Conservation (phyloP, 345 rosid species). For the Arabidopsis thaliana region DNA sequence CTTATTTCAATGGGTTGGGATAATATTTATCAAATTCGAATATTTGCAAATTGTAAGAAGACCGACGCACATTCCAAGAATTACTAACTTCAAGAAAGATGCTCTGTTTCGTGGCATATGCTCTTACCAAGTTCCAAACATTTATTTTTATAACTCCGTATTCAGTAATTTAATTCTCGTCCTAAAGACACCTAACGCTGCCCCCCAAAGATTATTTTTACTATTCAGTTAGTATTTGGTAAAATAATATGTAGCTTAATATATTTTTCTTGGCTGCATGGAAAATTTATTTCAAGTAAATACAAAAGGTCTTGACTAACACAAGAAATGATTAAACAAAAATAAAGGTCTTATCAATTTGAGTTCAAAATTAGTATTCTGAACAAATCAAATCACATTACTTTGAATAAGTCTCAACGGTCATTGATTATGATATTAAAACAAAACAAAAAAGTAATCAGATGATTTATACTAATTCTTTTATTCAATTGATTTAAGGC, state of each 20-base stretch:
- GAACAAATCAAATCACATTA: slow-evolving; percentile 2
- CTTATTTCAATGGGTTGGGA: neutral
- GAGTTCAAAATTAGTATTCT: neutral
- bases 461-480: neutral
- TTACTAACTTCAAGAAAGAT: slow-evolving; percentile 44
- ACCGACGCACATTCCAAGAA: slow-evolving; percentile 19
- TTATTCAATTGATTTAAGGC: slow-evolving; percentile 19
- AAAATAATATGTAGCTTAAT: neutral
- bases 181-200: slow-evolving; percentile 15
- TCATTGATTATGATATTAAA: slow-evolving; percentile 10
- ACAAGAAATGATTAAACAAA: neutral
- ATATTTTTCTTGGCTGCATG: neutral
- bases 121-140: slow-evolving; percentile 17
- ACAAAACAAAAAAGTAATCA: neutral
- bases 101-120: slow-evolving; percentile 44
- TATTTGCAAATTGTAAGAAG: neutral
- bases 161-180: slow-evolving; percentile 7
- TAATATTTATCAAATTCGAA: neutral
- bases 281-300: neutral
- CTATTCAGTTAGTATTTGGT: too few relatives aligned
- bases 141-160: neutral
- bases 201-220: too few relatives aligned
- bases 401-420: slow-evolving; percentile 18
- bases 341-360: neutral
- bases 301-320: neutral